phyloP scores from a whole-genome alignment of 768 basidiomycete genomes.

The Agaricus sinodeliciosus region DNA sequence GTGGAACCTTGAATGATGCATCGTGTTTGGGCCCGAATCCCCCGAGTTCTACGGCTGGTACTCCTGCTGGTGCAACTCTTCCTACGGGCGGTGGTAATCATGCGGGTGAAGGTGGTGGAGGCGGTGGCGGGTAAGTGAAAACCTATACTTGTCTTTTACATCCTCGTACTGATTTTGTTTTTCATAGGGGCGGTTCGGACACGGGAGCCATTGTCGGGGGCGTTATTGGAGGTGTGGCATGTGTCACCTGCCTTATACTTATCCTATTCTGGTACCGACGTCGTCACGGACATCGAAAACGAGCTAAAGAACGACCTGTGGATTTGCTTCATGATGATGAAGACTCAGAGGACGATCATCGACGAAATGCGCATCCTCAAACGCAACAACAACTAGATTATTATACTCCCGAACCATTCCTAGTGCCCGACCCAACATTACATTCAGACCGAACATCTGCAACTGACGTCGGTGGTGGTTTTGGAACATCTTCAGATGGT shows the following conservation, averaged over 20 bases:
- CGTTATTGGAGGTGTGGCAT: conserved; percentile 46
- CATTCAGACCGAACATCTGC: conserved; percentile 20
- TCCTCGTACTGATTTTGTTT: background rate
- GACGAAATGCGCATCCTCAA: conserved; percentile 35
- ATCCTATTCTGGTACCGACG: conserved; percentile 46
- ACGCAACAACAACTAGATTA: conserved; percentile 41
- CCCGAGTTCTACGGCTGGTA: conserved; percentile 73
- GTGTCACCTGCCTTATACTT: conserved; percentile 34
- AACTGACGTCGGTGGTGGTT: conserved; percentile 14
- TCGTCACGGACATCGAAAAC: conserved; percentile 28
- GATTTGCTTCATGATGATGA: conserved; percentile 63
- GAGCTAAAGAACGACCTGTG: conserved; percentile 51
- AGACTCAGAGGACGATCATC: conserved; percentile 30
- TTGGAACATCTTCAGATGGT: conserved; percentile 2
- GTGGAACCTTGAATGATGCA: conserved; percentile 39
- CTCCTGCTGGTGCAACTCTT: conserved; percentile 68
- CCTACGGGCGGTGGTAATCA: conserved; percentile 46
- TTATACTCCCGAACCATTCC: conserved; percentile 72
- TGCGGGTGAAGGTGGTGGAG: conserved; percentile 19
- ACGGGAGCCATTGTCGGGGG: conserved; percentile 44
- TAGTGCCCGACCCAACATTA: conserved; percentile 56
- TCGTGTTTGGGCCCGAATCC: conserved; percentile 54
- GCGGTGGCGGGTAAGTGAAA: conserved; percentile 14
- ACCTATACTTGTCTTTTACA: background rate
- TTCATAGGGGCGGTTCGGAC: conserved; percentile 21